A percentile compares a stretch with the other conserved stretches of the same genome.
These are phyloP conservation scores for Tremella mesenterica DNA, from an alignment of 768 basidiomycete genomes.

Conservation along the genomic window DNA sequence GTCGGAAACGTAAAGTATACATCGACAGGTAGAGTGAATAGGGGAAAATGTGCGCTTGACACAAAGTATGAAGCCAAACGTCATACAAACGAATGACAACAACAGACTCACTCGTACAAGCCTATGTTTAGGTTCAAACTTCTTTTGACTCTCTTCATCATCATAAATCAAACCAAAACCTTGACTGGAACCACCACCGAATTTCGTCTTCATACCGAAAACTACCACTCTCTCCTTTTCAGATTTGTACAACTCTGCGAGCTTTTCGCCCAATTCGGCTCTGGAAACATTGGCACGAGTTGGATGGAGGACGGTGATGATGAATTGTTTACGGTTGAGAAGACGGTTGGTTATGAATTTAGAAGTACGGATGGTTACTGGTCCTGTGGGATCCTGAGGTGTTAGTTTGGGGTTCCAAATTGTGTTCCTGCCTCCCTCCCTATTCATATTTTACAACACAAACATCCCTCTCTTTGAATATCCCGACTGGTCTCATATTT, in stretches of 20 bases:
- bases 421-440: too few species aligned
- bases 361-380: conserved; percentile 92
- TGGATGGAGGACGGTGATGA: conserved; percentile 68
- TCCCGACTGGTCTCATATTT: too few species aligned
- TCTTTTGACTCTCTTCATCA: conserved; percentile 84
- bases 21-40: too few species aligned
- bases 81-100: neutral
- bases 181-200: conserved; percentile 95
- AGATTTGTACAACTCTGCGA: conserved; percentile 85
- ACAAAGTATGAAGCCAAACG: neutral
- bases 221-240: conserved; percentile 82
- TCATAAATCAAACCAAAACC: conserved; percentile 98
- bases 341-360: conserved; percentile 99
- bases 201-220: conserved; percentile 86
- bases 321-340: conserved; percentile 87
- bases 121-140: conserved; percentile 94
- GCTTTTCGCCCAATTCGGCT: conserved; percentile 82
- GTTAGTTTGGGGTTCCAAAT: too few species aligned
- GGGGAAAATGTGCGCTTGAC: neutral
- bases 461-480: too few species aligned
- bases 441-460: too few species aligned
- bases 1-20: too few species aligned
- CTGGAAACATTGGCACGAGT: conserved; percentile 87
- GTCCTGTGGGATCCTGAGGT: conserved; percentile 49
- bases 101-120: conserved; percentile 71